A percentile compares a stretch with the other conserved stretches of the same genome.
Evolutionary conservation across 495 filamentous ascomycete species (phyloP).

Genomic region (Parathielavia hyrcaniae): DNA sequence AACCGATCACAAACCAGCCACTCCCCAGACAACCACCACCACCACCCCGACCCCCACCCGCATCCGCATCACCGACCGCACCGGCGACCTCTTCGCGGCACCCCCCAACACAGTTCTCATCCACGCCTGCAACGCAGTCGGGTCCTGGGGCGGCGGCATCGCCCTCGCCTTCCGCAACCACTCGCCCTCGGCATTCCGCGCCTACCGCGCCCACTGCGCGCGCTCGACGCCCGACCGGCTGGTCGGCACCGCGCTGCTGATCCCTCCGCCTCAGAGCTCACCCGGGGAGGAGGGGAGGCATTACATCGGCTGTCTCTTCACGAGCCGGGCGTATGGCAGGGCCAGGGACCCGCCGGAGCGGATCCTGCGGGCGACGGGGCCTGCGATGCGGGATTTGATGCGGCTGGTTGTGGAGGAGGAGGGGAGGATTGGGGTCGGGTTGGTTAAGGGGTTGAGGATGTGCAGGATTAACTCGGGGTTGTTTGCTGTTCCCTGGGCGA

Average conservation of each 20-base stretch:
- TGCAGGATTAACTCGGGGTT: constrained; percentile 26
- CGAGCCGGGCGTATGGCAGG: constrained; percentile 16
- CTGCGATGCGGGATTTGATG: constrained; percentile 25
- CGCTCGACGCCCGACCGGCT: constrained; percentile 12
- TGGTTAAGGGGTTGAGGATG: constrained; percentile 28
- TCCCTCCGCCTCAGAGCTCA: constrained; percentile 12
- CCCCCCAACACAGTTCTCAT: constrained; percentile 27
- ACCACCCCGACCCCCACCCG: constrained; percentile 2
- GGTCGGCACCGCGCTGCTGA: constrained; percentile 24
- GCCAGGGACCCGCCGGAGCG: constrained; percentile 16
- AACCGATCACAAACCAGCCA: neutral
- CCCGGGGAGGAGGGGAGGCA: constrained; percentile 11
- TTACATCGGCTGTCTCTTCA: constrained; percentile 31
- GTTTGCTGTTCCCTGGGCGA: constrained; percentile 29
- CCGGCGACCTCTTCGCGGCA: constrained; percentile 26
- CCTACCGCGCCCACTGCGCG: constrained; percentile 23
- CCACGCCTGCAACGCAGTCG: constrained; percentile 29
- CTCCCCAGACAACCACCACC: neutral
- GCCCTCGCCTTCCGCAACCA: constrained; percentile 18
- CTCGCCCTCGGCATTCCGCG: constrained; percentile 22
- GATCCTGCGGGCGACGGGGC: constrained; percentile 20
- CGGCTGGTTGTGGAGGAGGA: constrained; percentile 16
- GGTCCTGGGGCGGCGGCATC: constrained; percentile 27
- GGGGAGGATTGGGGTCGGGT: neutral
- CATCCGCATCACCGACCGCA: constrained; percentile 16